Evolutionary conservation across 352 stramenopile genomes (phyloP).

Genomic region (Globisporangium uncinulatum): DNA sequence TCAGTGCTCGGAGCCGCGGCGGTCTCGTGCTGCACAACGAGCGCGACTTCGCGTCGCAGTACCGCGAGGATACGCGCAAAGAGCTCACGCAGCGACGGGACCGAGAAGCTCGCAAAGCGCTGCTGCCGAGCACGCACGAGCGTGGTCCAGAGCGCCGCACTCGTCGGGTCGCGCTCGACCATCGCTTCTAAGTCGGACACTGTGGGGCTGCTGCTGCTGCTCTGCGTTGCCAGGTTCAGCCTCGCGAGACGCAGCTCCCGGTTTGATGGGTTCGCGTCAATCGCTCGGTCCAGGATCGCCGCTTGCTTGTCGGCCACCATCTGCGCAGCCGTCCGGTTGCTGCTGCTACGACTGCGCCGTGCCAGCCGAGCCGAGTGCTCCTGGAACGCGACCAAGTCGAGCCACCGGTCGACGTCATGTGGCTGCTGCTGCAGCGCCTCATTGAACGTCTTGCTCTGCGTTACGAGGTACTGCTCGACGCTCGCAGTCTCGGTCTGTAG

Average conservation of each 20-base stretch:
- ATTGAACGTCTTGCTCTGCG: constrained; percentile 48
- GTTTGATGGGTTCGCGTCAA: constrained; percentile 40
- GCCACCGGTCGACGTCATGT: constrained; percentile 40
- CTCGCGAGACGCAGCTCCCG: constrained; percentile 36
- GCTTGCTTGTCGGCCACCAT: constrained; percentile 60
- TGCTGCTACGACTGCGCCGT: constrained; percentile 5
- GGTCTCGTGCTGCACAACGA: constrained; percentile 8
- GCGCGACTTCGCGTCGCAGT: constrained; percentile 27
- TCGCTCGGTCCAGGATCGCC: constrained; percentile 50
- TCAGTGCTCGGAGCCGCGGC: neutral
- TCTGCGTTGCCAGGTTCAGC: constrained; percentile 43
- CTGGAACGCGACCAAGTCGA: constrained; percentile 75
- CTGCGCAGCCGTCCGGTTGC: constrained; percentile 13
- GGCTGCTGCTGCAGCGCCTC: constrained; percentile 29
- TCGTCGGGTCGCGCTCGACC: constrained; percentile 42
- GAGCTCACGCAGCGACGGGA: constrained; percentile 57
- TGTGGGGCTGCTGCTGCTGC: constrained; percentile 2
- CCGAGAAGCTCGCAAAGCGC: constrained; percentile 67
- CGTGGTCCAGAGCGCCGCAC: constrained; percentile 49
- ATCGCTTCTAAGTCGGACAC: constrained; percentile 48
- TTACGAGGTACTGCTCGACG: constrained; percentile 56
- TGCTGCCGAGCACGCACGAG: constrained; percentile 44
- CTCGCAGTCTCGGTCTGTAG: constrained; percentile 62
- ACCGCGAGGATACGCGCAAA: constrained; percentile 61
- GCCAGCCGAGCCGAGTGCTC: constrained; percentile 44